These are phyloP conservation scores for Yueomyces sp. DNA, from an alignment of 1,139 yeast species.

Conservation along the genomic window DNA sequence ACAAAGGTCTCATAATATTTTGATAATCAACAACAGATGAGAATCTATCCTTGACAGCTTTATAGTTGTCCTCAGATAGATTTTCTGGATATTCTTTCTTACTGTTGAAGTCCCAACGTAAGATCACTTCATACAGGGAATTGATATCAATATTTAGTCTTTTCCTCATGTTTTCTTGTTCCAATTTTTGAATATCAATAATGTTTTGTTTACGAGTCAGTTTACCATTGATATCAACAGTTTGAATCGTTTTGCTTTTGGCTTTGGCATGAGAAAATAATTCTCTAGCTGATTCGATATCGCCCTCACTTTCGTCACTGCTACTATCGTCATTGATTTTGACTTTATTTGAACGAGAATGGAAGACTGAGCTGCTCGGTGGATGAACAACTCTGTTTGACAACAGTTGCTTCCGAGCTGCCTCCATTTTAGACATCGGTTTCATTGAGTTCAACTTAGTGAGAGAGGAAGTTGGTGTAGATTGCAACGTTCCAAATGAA, in stretches of 20 bases:
- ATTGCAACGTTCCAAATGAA: conserved; percentile 29
- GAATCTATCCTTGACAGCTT: conserved; percentile 33
- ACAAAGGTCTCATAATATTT: conserved; percentile 59
- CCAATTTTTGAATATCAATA: conserved; percentile 38
- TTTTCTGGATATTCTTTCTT: conserved; percentile 48
- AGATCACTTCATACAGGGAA: conserved; percentile 56
- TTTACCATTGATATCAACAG: conserved; percentile 23
- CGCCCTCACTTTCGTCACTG: conserved; percentile 26
- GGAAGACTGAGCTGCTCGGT: conserved; percentile 77
- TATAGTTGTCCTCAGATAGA: conserved; percentile 26
- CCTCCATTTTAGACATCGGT: conserved; percentile 26
- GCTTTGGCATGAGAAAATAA: conserved; percentile 23
- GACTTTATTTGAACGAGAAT: conserved; percentile 21
- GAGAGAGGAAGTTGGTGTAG: conserved; percentile 26
- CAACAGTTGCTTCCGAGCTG: conserved; percentile 25
- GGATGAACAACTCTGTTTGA: conserved; percentile 35
- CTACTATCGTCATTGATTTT: conserved; percentile 14
- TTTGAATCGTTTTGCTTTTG: conserved; percentile 21
- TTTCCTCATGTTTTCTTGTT: conserved; percentile 67
- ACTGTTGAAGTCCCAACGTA: conserved; percentile 67
- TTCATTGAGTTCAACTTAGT: conserved; percentile 33
- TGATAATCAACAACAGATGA: conserved; percentile 50
- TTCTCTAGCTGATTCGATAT: conserved; percentile 25
- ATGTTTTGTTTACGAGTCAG: conserved; percentile 13
- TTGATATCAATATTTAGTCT: conserved; percentile 68